Evolutionary conservation across 148 eudicot species (phyloP), one percentile per base, ranked within the genome.

Genomic region (Limonium bicolor): DNA sequence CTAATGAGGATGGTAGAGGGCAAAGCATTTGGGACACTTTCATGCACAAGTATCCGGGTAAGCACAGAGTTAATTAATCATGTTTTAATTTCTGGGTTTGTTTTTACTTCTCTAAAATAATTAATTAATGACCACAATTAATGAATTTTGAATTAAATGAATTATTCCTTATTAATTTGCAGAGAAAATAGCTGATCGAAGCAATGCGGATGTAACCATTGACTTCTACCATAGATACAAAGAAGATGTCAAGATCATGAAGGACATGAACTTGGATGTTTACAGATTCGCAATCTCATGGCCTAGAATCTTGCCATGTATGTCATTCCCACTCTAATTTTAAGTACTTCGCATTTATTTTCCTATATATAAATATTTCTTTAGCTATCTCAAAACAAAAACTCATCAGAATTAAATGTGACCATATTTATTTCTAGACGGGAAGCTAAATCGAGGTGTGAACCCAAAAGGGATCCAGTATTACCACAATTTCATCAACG

Each of bases 221-320:
- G 63, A 61, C 34, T 51, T 29, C 41, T 67, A 67, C 31, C 67
- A 61, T 40, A 61, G 48, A 42, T 61, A 61, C 38, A 61, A 67
- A 23, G 82, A 67, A 48, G 77, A 75, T 55, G 68, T 75, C 36
- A 49, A 67, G 38, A 61, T 70, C 9, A 68, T 68, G 67, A 53
- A 21, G 20, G 68, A 70, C 19, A 62, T 72, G 17, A 73, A 73
- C 27, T 53, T 75, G 37, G 73, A 75, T 23, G 73, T 68, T 22
- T 75, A 70, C 31, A 66, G 82, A 20, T 57, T 75, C 50, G 70
- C 82, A 41, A 75, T 75, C 36, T 70, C 82, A 41, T 75, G 82
- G 82, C 34, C 77, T 17, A 67, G 82, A 46, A 46, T 75, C 25
- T 60, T 70, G 31, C 82, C 82, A 5, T 40, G 82, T 75, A 57